A percentile compares a stretch with the other conserved stretches of the same genome.
These are phyloP conservation scores for Glomus cerebriforme DNA, from an alignment of 192 early-diverging fungal species.

Conservation along the genomic window DNA sequence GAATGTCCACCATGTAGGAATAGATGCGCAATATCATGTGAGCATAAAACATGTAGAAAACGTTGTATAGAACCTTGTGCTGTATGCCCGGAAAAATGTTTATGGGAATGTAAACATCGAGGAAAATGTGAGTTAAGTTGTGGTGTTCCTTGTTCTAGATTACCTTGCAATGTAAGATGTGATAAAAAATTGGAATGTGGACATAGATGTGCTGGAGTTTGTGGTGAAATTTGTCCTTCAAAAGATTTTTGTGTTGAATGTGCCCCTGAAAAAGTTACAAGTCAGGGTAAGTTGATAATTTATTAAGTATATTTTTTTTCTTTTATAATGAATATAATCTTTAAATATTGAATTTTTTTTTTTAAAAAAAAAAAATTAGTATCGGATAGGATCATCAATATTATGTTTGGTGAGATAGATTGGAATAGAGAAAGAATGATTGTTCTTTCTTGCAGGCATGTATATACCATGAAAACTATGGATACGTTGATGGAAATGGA, in stretches of 20 bases:
- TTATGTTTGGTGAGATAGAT: slow-evolving; percentile 26
- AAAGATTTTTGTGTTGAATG: slow-evolving; percentile 41
- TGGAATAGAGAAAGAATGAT: slow-evolving; percentile 49
- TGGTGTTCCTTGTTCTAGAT: slow-evolving; percentile 55
- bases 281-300: background rate
- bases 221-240: slow-evolving; percentile 46
- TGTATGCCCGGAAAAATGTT: slow-evolving; percentile 49
- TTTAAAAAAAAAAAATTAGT: too few species aligned
- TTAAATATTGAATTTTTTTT: too few species aligned
- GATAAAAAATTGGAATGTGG: slow-evolving; percentile 46
- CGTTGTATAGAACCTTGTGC: slow-evolving; percentile 44
- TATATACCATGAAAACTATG: slow-evolving; percentile 50
- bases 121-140: slow-evolving; percentile 51
- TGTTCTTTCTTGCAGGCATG: slow-evolving; percentile 52
- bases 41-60: slow-evolving; percentile 43
- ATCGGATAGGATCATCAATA: too few species aligned
- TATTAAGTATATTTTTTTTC: background rate
- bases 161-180: slow-evolving; percentile 60
- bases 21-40: slow-evolving; percentile 43
- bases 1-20: slow-evolving; percentile 44
- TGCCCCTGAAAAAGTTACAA: slow-evolving; percentile 31
- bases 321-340: too few species aligned
- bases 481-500: slow-evolving; percentile 51
- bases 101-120: slow-evolving; percentile 55
- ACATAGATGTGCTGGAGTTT: slow-evolving; percentile 52